Evolutionary conservation across 2,329 filamentous ascomycete species (phyloP), one percentile per base, ranked within the genome.

Genomic region (Ascochyta clinopodiicola): DNA sequence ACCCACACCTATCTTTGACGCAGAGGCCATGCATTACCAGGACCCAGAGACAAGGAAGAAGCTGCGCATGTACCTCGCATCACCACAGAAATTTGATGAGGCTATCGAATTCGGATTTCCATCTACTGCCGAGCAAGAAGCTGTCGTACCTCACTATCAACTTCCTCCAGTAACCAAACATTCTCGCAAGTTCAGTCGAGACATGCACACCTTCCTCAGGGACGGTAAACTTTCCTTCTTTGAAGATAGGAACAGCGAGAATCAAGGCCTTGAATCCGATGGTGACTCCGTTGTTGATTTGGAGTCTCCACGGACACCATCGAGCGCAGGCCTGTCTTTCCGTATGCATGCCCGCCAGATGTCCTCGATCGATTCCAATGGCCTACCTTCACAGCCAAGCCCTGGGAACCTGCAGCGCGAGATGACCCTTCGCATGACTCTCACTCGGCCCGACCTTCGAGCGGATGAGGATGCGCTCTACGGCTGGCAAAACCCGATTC

Each of bases 341-440:
- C 70, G 70, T 29, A 48, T 67, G 29, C 70, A 73, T 36, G 61
- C 66, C 4, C 62, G 69, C 15, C 70, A 72, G 24, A 53, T 66
- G 10, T 71, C 73, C 25, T 73, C 71, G 12, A 57, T 73, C 17
- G 70, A 75, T 43, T 70, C 70, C 7, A 61, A 66, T 2, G 66
- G 63, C 17, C 52, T 70, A 13, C 64, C 64, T 2, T 53, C 63
- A n/a, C 62, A 70, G 17, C 59, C 62, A 10, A 59, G 60, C 31
- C 48, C 55, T 12, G 66, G 63, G 7, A 64, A 68, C 8, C 46
- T 71, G 31, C 88, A 86, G 51, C 85, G 93, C 31, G 93, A 98
- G 75, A 97, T 97, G 93, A 98, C 95, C 2, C 78, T 98, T 44
- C 90, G 93, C 44, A 96, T 98, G 92, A 98, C 94, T 0, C 83